Base-by-base conservation (phyloP, 805 yeast species). In the Cyberlindnera galapagoensis region DNA sequence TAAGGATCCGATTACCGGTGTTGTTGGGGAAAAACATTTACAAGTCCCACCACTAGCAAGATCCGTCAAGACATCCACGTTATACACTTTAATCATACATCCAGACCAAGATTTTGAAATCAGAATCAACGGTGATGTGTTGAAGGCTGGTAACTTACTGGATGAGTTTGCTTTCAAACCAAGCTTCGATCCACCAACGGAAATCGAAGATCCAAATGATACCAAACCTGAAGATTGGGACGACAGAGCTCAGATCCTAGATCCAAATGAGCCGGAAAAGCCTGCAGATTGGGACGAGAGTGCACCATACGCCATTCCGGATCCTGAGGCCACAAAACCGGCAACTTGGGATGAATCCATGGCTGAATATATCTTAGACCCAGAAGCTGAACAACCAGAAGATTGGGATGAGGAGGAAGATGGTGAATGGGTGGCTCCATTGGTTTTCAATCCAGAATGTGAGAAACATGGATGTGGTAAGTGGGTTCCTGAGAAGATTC, bases 321-420 rank as follows among this genome's bases (percentile, higher is more conserved):
- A 88, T 55, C 81, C 87, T 13, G 58, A 63, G 5, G 81, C 79
- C 7, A 49, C 29, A 7, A 80, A 73, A 55, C 97, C 97, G 7
- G 79, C 60, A 18, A 79, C 71, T 40, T 88, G 97, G 97, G 74
- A 76, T 44, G 94, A 80, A 48, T 66, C 67, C 14, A 69, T 66
- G 17, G 69, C 72, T 9, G 66, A 59, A 38, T 71, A 58, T 39
- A 74, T 88, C 36, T 58, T 69, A 9, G 92, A 87, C 53, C 86
- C 94, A 24, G 65, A 62, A 2, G 79, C 84, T 18, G 50, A 39
- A 20, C 71, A 67, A 47, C 95, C 95, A 13, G 80, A 65, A 27
- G 79, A 71, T 49, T 87, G 96, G 96, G 83, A 83, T 51, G 95
- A 84, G 25, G 88, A 79, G 44, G 88, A 81, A 52, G 95, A 86